Evolutionary conservation across 129 eudicot genomes (phyloP).

Genomic region (Gnaphalium uliginosum): DNA sequence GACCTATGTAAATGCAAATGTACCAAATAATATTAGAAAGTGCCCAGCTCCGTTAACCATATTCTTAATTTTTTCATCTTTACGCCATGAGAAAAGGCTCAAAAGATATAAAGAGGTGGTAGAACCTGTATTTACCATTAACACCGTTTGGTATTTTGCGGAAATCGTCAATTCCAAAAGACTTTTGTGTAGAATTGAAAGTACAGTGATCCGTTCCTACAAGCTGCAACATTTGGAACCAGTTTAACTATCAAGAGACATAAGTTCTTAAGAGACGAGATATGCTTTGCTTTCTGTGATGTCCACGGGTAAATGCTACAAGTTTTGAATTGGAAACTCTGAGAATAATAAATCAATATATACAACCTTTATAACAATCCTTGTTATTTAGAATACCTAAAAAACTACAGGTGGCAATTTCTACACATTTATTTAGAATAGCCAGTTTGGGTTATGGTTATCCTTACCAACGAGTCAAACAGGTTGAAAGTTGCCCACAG

Average conservation of each 20-base stretch:
- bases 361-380: background rate
- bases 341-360: background rate
- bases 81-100: background rate
- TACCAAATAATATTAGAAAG: background rate
- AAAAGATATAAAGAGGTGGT: slow-evolving; percentile 4
- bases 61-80: background rate
- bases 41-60: background rate
- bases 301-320: background rate
- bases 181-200: slow-evolving; percentile 84
- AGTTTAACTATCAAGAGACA: slow-evolving; percentile 17
- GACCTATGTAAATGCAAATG: slow-evolving; percentile 45
- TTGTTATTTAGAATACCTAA: background rate
- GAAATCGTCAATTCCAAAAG: slow-evolving; percentile 84
- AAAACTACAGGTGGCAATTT: background rate
- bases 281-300: background rate
- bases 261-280: background rate
- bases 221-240: slow-evolving; percentile 60
- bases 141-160: slow-evolving; percentile 98
- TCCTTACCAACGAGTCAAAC: background rate
- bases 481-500: background rate
- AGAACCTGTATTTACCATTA: slow-evolving; percentile 55
- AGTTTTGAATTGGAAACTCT: background rate
- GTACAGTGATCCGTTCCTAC: slow-evolving; percentile 99
- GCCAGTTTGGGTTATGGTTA: background rate
- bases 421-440: background rate